Base-by-base conservation (phyloP, 345 rosid species). In the Noccaea caerulescens region DNA sequence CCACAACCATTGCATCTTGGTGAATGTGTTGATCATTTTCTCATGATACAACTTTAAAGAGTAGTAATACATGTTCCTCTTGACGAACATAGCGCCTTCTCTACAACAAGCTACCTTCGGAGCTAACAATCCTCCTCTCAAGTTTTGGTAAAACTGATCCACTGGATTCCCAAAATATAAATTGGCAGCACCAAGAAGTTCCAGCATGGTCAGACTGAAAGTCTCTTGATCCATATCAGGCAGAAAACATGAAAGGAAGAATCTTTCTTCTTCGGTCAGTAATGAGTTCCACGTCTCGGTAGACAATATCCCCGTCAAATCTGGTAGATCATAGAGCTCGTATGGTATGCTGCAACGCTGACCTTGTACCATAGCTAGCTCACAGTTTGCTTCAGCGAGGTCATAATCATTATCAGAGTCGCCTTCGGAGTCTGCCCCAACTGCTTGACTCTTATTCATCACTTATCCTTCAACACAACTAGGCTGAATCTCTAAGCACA, bases 201-300 rank as follows among this genome's bases (percentile, higher is more conserved):
- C 86, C 60, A 70, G 79, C 88, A 88, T 79, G 8, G 85, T 84
- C 68, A 76, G 13, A 67, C 43, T 43, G 68, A 86, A 88, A 8
- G 82, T 80, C 60, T 82, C 77, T 63, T 82, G 82, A 58, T 84
- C 88, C 87, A 86, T 80, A 80, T 88, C 93, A 1, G 93, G 93
- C 49, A 88, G 86, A 78, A 79, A 82, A 73, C 80, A 77, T 6
- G 86, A 79, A 12, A 88, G 80, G 46, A 46, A 55, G 72, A 81
- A 84, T 73, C 90, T 80, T 58, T 88, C 93, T 66, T 84, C 90
- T 68, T 84, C 86, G 0, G 88, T 81, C 50, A 86, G 80, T 75
- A 80, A 79, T 10, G 81, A 84, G 75, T 88, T 82, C 93, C 93
- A 88, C 44, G 93, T 82, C 43, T 80, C 88, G 25, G 76, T 11